A percentile compares a stretch with the other conserved stretches of the same genome.
These are phyloP conservation scores for Lactuca sativa DNA, from an alignment of 129 eudicot species.

Conservation along the genomic window DNA sequence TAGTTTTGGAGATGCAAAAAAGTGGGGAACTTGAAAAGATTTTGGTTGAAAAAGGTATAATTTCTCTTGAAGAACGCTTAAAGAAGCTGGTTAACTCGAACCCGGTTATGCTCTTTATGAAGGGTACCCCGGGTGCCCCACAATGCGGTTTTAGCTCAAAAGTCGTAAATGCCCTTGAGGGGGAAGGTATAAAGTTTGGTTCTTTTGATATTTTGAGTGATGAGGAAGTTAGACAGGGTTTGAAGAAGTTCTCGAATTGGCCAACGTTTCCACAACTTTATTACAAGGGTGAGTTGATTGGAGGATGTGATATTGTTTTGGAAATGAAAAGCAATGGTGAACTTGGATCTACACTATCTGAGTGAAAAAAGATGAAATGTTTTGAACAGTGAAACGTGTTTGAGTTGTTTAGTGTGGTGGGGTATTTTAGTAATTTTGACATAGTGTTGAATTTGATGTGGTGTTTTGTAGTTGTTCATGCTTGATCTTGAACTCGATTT, in stretches of 20 bases:
- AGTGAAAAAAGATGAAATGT: constrained; percentile 32
- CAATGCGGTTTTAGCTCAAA: constrained; percentile 94
- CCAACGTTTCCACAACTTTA: constrained; percentile 94
- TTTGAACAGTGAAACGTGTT: background rate
- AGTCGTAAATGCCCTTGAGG: constrained; percentile 79
- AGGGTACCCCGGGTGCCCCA: constrained; percentile 88
- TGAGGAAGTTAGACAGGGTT: constrained; percentile 85
- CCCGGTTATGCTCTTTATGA: constrained; percentile 84
- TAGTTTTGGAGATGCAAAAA: constrained; percentile 93
- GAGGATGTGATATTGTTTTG: constrained; percentile 92
- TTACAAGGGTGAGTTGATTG: constrained; percentile 93
- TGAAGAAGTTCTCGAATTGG: constrained; percentile 88
- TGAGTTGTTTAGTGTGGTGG: background rate
- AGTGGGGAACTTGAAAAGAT: constrained; percentile 86
- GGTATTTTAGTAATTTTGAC: constrained; percentile 9
- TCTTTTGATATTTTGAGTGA: constrained; percentile 84
- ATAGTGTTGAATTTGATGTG: constrained; percentile 13
- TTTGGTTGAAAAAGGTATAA: constrained; percentile 62
- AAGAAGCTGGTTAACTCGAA: constrained; percentile 55
- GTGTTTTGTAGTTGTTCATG: constrained; percentile 20
- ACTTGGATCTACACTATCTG: constrained; percentile 78
- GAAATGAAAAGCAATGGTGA: constrained; percentile 74
- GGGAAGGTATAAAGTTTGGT: constrained; percentile 75
- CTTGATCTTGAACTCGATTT: background rate
- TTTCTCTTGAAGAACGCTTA: constrained; percentile 61